Base-by-base conservation (phyloP, 2,329 filamentous ascomycete genomes). In the Monosporascus sp. region DNA sequence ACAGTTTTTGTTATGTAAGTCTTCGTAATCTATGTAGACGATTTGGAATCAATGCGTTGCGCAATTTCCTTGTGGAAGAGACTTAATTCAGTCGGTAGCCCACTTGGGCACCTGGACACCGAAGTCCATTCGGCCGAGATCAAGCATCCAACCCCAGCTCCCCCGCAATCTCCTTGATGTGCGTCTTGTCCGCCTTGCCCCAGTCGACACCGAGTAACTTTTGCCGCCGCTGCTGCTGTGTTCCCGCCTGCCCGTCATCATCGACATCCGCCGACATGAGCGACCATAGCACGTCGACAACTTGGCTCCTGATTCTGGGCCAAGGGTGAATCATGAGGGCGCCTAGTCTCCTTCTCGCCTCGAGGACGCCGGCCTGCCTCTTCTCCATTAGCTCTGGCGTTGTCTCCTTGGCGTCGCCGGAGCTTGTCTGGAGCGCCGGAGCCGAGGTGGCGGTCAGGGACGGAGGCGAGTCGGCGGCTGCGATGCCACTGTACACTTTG, bases 291-390 rank as follows among this genome's bases (percentile, higher is more conserved):
- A 83, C 81, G 60, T 87, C 84, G 5, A 83, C 77, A 17, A 82
- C 83, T 46, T 76, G 67, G 55, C 70, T 79, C 55, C 85, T 73
- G 60, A 95, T 84, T 63, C 82, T 81, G 6, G 92, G 91, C 77
- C 90, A 96, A 1, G 90, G 89, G 73, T 96, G 93, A 53, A 84
- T 71, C 58, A 96, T 74, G 75, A 96, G 82, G 22, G 80, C 84
- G 0, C 81, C 80, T 41, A 97, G 73, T 67, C 91, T 89, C 65
- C 80, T 84, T 51, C 85, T 70, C 3, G 87, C 87, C 53, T 75
- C 74, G 8, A 73, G 71, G 7, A 82, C 71, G 1, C 74, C 72
- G 24, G 74, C 70, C n/a, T 79, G 68, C n/a, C 69, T 66, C 53
- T 63, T 65, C 50, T 49, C 55, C 48, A 52, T 56, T 51, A 63